phyloP scores from a whole-genome alignment of 805 yeast genomes.

The Ogataea methanolica region DNA sequence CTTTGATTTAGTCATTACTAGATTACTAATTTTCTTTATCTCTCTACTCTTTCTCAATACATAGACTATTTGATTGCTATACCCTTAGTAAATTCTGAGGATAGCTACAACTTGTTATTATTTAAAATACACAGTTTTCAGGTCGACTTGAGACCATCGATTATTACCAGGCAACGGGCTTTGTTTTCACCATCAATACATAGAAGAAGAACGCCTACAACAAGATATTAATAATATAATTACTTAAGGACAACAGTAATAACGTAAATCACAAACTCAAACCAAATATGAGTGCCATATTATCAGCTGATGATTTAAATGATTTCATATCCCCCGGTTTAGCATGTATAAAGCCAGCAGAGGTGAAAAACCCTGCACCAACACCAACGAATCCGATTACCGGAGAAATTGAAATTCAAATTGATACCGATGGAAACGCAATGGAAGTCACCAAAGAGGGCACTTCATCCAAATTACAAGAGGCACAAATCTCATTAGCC shows the following conservation, averaged over 20 bases:
- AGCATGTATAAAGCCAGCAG: conserved; percentile 89
- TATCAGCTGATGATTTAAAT: conserved; percentile 86
- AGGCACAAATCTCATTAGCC: conserved; percentile 83
- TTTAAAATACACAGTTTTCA: too few species aligned
- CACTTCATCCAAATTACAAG: conserved; percentile 46
- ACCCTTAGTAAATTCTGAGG: too few species aligned
- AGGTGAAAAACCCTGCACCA: conserved; percentile 30
- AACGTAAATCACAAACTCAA: not conserved
- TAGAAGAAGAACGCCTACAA: too few species aligned
- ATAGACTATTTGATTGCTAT: too few species aligned
- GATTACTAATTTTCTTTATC: too few species aligned
- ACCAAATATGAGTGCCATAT: conserved; percentile 69
- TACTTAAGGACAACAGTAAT: not conserved
- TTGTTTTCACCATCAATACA: too few species aligned
- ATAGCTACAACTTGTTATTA: too few species aligned
- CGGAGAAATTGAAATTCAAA: conserved; percentile 34
- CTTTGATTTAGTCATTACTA: too few species aligned
- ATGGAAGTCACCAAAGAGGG: conserved; percentile 64
- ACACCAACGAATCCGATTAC: conserved; percentile 25
- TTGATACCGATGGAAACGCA: conserved; percentile 60
- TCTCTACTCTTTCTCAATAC: too few species aligned
- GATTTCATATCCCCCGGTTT: conserved; percentile 93
- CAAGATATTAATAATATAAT: not conserved
- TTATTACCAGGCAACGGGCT: too few species aligned
- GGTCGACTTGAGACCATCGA: too few species aligned